Evolutionary conservation across 1,139 yeast species (phyloP), one percentile per base, ranked within the genome.

Genomic region (Hansenula sp.): DNA sequence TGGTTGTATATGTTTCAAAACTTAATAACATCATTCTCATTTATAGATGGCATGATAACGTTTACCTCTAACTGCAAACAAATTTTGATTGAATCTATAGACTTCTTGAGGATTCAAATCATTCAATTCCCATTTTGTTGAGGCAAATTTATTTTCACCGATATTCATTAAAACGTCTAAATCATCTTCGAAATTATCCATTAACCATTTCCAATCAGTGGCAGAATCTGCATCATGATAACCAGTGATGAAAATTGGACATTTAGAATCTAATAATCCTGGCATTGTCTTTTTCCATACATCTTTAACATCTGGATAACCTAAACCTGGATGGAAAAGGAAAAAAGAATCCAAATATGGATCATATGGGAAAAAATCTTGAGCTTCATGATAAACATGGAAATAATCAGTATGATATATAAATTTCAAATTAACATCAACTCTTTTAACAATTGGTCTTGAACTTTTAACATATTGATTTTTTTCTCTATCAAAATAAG

Each of bases 281-380:
- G 89, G 89, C 55, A 93, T 71, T 0, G 96, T 76, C 63, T 85
- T 83, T 96, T 97, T 90, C 98, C 98, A 93, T 59, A 82, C 80
- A 42, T 79, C 81, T 62, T 79, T 74, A 40, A 86, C 78, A 60
- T 89, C 96, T 12, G 89, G 87, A 17, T 95, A 86, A 25, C 89
- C 84, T 63, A 90, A 78, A 37, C 96, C 96, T 2, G 99, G 98
- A 64, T 93, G 98, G 84, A 91, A 93, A 43, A 88, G 71, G 74
- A 89, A 90, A 68, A 93, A 93, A 27, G 81, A 79, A 63, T 93
- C 99, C 63, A 88, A 76, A 65, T 91, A 93, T 35, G 99, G 99
- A 65, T 93, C 99, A 63, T 91, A 93, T 15, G 99, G 99, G 82
- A 90, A 89, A 62, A 93, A 84, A 66, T 91, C 97, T 56, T 93